Conservation (phyloP, 345 rosid genomes). For the Bruguiera sexangula region DNA sequence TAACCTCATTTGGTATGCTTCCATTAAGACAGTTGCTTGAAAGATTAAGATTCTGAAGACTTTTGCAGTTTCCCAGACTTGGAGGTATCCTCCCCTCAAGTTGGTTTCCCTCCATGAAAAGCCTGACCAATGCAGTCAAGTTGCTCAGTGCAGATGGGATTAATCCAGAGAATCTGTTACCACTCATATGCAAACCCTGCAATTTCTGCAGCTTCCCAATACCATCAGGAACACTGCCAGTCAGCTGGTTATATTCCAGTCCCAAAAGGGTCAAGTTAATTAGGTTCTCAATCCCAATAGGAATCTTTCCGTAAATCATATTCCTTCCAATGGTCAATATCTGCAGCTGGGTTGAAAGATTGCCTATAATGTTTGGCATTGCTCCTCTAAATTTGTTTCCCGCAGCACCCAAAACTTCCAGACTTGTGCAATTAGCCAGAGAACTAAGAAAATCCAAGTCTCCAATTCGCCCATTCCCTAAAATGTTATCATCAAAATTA, state of each 20-base stretch:
- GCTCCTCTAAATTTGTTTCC: constrained; percentile 23
- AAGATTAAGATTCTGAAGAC: background rate
- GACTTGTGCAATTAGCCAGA: constrained; percentile 24
- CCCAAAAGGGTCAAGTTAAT: constrained; percentile 8
- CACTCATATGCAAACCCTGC: background rate
- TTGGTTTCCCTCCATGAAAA: constrained; percentile 26
- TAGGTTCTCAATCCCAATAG: constrained; percentile 15
- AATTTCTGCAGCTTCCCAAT: constrained; percentile 23
- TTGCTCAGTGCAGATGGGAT: constrained; percentile 22
- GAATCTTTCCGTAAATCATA: constrained; percentile 19
- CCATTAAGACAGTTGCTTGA: constrained; percentile 8
- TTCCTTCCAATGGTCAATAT: constrained; percentile 9
- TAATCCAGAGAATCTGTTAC: constrained; percentile 17
- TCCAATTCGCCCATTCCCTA: constrained; percentile 20
- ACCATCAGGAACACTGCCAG: constrained; percentile 19
- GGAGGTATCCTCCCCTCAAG: constrained; percentile 5
- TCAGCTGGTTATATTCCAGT: constrained; percentile 21
- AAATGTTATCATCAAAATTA: constrained; percentile 24
- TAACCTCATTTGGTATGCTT: constrained; percentile 1
- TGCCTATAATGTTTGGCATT: constrained; percentile 22
- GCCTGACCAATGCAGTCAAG: constrained; percentile 14
- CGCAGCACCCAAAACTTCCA: constrained; percentile 20
- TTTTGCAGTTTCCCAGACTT: background rate
- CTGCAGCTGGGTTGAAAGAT: constrained; percentile 17
- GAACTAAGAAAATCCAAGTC: constrained; percentile 25